Evolutionary conservation across 2,329 filamentous ascomycete species (phyloP).

Genomic region (Neofusicoccum laricinum): DNA sequence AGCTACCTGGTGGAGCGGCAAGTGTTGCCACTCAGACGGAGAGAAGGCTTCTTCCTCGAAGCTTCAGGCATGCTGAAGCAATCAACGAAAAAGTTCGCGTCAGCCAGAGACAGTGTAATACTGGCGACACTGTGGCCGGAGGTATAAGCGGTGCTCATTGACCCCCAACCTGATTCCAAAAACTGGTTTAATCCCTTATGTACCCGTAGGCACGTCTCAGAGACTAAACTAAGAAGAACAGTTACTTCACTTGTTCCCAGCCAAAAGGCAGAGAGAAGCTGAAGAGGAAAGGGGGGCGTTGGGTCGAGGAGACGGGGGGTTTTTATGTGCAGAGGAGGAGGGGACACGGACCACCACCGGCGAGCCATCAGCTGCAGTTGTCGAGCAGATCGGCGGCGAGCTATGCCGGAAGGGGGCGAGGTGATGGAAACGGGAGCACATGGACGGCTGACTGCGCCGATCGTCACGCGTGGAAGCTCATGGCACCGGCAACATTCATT

Average conservation of each 20-base stretch:
- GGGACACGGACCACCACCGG: too few species aligned
- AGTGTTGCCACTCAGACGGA: background rate
- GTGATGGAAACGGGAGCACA: too few species aligned
- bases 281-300: background rate
- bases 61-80: background rate
- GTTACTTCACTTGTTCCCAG: background rate
- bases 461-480: too few species aligned
- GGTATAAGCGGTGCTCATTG: background rate
- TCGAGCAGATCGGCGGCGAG: too few species aligned
- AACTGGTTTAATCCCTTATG: background rate
- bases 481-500: too few species aligned
- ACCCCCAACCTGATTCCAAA: background rate
- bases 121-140: background rate
- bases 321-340: background rate
- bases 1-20: background rate
- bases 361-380: too few species aligned
- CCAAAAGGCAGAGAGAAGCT: conserved; percentile 9
- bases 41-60: background rate
- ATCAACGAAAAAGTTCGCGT: conserved; percentile 2
- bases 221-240: background rate
- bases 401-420: too few species aligned
- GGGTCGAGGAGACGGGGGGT: background rate
- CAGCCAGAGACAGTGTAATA: background rate
- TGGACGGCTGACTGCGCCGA: too few species aligned
- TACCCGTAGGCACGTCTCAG: background rate